Base-by-base conservation (phyloP, 2,329 filamentous ascomycete species). In the Phialophora verrucosa region DNA sequence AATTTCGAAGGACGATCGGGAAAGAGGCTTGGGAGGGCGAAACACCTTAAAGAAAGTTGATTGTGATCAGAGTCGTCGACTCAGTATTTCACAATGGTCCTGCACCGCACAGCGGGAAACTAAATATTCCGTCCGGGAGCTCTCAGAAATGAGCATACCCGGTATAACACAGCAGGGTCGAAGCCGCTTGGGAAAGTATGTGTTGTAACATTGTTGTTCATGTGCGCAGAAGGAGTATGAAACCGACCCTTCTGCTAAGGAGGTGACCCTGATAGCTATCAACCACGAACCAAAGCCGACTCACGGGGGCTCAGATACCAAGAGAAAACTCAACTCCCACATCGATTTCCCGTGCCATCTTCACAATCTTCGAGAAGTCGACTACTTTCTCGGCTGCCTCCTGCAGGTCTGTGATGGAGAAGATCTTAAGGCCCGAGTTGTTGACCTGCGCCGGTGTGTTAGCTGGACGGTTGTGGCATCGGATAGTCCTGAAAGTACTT, bases 401-500 rank as follows among this genome's bases (percentile, higher is more conserved):
- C 84, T 99, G 95, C 75, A 99, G 88, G 83, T 99, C 95, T 78
- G 98, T 94, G 70, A 99, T 98, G 76, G 92, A 96, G 87, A 99
- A 99, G 83, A 99, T 99, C 90, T 99, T 99, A 77, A 99, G 88
- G 75, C 95, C 93, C 62, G 93, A 96, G 80, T 99, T 93, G 85
- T 95, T 96, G 84, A 99, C 93, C 84, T 87, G 69, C 51, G 38
- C 5, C 11, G 14, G 14, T 1, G 11, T 17, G 31, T 61, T 44
- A 61, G 59, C 29, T 38, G 29, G n/a, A 27, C 27, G n/a, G 27
- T 11, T 50, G 32, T 23, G 29, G 44, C n/a, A 57, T 42, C 11
- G 12, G 66, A 32, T 63, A 50, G 7, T 44, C 31, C 4, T 44
- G 7, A 57, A 54, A 55, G 8, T 85, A 83, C 85, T 73, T 82